Conservation (phyloP, 805 yeast species). For the Candida nemodendra region DNA sequence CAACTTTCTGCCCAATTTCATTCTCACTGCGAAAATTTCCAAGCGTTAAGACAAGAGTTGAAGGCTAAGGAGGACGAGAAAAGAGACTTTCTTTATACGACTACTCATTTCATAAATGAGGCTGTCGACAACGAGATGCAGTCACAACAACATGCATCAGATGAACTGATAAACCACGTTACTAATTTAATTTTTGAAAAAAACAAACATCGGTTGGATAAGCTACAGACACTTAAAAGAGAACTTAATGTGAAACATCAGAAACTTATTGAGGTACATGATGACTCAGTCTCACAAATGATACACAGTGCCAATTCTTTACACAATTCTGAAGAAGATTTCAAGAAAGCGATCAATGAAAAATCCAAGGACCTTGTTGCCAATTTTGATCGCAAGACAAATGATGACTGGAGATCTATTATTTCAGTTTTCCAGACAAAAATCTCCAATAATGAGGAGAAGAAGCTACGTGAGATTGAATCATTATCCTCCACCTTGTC, state of each 20-base stretch:
- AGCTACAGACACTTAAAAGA: background rate
- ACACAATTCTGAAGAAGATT: background rate
- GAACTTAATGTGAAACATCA: background rate
- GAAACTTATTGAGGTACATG: too few species aligned
- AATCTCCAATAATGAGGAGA: conserved; percentile 1
- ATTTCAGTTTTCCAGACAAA: background rate
- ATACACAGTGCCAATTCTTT: background rate
- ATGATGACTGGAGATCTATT: conserved; percentile 1
- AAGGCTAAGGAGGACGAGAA: background rate
- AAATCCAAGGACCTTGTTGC: background rate
- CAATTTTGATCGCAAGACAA: background rate
- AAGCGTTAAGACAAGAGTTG: background rate
- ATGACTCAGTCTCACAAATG: too few species aligned
- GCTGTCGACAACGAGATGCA: conserved; percentile 3
- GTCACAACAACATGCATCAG: background rate
- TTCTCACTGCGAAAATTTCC: background rate
- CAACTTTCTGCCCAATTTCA: background rate
- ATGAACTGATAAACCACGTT: background rate
- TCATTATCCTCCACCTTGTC: conserved; percentile 4
- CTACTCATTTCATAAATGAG: background rate
- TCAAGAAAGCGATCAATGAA: background rate
- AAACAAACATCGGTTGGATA: background rate
- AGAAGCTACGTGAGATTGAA: conserved; percentile 1
- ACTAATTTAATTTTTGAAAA: background rate
- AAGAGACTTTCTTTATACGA: background rate